Conservation (phyloP, 441 rosid genomes). For the Erodium trifolium region DNA sequence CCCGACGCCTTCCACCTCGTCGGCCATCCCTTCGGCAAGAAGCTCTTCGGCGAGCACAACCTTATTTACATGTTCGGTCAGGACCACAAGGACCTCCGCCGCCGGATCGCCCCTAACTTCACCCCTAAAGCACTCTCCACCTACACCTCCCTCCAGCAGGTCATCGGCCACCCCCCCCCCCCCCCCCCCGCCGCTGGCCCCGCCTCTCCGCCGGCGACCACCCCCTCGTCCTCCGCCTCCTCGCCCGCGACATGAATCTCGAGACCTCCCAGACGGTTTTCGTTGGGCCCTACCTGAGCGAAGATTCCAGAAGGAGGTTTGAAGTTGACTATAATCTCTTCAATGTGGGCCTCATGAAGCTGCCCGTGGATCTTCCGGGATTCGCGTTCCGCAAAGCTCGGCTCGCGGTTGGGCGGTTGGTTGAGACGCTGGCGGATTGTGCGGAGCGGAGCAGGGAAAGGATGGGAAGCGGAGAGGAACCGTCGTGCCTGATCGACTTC, state of each 20-base stretch:
- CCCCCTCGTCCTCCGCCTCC: constrained; percentile 35
- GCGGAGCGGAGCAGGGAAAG: constrained; percentile 37
- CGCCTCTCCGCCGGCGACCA: constrained; percentile 9
- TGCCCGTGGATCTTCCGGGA: constrained; percentile 66
- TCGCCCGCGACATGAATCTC: constrained; percentile 65
- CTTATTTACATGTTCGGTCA: constrained; percentile 75
- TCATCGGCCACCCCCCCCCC: constrained; percentile 43
- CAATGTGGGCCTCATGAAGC: constrained; percentile 58
- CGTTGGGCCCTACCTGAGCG: constrained; percentile 53
- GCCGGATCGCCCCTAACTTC: constrained; percentile 77
- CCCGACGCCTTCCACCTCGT: constrained; percentile 61
- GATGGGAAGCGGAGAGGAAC: constrained; percentile 49
- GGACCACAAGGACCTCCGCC: constrained; percentile 70
- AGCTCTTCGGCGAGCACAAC: constrained; percentile 75
- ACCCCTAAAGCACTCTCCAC: constrained; percentile 60
- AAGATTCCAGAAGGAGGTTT: constrained; percentile 34
- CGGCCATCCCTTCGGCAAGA: constrained; percentile 83
- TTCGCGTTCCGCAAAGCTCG: constrained; percentile 58
- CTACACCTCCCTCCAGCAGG: constrained; percentile 57
- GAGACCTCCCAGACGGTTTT: constrained; percentile 88
- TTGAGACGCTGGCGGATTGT: constrained; percentile 36
- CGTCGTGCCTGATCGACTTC: constrained; percentile 59
- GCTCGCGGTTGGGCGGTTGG: constrained; percentile 45
- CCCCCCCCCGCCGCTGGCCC: constrained; percentile 50
- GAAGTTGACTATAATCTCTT: constrained; percentile 54